Base-by-base conservation (phyloP, 257 asterid species). In the Ballota nigra region DNA sequence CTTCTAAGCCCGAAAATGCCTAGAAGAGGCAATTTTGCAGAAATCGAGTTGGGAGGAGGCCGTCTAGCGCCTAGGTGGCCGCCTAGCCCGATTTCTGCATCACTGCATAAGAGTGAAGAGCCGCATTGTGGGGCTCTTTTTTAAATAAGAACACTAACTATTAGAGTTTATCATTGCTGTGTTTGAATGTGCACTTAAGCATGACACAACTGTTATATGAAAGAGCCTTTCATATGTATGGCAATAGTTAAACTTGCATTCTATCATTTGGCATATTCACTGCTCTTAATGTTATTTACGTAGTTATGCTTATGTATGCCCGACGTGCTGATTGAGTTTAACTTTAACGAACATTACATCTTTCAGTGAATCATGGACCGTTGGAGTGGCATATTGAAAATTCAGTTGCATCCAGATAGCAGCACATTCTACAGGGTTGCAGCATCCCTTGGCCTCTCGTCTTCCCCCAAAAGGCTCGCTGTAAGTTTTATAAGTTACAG, bases 321-420 rank as follows among this genome's bases (percentile, higher is more conserved):
- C 49, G 47, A 8, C 19, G 0, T 12, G 6, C 6, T 69, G 40
- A 76, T 43, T 31, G 64, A 26, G 60, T 24, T 57, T 43, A 60
- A 73, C 13, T 40, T 60, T 3, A n/a, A n/a, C 62, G 38, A 31
- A 24, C 40, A 26, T 6, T 75, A 47, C 51, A 64, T 72, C 26
- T 49, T 74, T 62, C 55, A 62, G 75, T 29, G 56, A 65, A 76
- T 63, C 79, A 95, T 95, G 99, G 93, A 89, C 67, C 93, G 98
- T 15, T 95, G 98, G 99, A 83, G 82, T 38, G 94, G 97, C 24
- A 77, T 86, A 49, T 69, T 95, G 79, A 87, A 87, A 79, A 87
- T 95, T 67, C 91, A 87, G 16, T 76, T 95, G 85, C 79, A 77
- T 81, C 80, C 87, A 11, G 75, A 85, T 71, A 82, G 83, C 82